These are phyloP conservation scores for Neurospora sp. DNA, from an alignment of 495 filamentous ascomycete species.

Conservation along the genomic window DNA sequence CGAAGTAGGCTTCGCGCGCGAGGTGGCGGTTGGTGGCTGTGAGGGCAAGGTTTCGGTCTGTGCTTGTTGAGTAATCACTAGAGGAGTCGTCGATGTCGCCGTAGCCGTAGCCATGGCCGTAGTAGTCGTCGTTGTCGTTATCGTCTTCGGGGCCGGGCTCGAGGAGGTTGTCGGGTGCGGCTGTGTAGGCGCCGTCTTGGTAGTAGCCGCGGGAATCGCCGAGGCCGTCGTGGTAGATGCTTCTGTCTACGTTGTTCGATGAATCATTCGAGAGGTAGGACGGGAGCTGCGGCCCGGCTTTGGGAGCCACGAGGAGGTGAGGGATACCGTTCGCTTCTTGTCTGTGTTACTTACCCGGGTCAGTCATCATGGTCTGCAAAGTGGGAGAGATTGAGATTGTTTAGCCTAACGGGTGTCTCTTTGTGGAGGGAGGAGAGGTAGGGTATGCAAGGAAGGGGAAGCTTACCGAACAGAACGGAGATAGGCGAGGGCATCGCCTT, in stretches of 20 bases:
- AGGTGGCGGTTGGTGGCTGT: slow-evolving; percentile 41
- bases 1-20: slow-evolving; percentile 48
- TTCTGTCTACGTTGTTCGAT: slow-evolving; percentile 23
- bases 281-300: slow-evolving; percentile 36
- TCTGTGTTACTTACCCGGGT: slow-evolving; percentile 45
- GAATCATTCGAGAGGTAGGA: slow-evolving; percentile 16
- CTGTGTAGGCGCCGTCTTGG: slow-evolving; percentile 61
- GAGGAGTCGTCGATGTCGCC: background rate
- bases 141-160: slow-evolving; percentile 7
- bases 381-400: slow-evolving; percentile 11
- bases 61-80: background rate
- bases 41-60: slow-evolving; percentile 11
- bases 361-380: slow-evolving; percentile 18
- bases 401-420: slow-evolving; percentile 18
- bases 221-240: slow-evolving; percentile 31
- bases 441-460: slow-evolving; percentile 5
- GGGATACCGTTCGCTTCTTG: slow-evolving; percentile 65
- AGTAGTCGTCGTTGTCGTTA: background rate
- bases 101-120: slow-evolving; percentile 5
- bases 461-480: slow-evolving; percentile 72
- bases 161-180: slow-evolving; percentile 24
- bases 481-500: slow-evolving; percentile 60
- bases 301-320: slow-evolving; percentile 49
- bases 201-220: slow-evolving; percentile 52
- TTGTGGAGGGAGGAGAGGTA: slow-evolving; percentile 3